Evolutionary conservation across 768 basidiomycete species (phyloP).

Genomic region (Lactarius tabidus): DNA sequence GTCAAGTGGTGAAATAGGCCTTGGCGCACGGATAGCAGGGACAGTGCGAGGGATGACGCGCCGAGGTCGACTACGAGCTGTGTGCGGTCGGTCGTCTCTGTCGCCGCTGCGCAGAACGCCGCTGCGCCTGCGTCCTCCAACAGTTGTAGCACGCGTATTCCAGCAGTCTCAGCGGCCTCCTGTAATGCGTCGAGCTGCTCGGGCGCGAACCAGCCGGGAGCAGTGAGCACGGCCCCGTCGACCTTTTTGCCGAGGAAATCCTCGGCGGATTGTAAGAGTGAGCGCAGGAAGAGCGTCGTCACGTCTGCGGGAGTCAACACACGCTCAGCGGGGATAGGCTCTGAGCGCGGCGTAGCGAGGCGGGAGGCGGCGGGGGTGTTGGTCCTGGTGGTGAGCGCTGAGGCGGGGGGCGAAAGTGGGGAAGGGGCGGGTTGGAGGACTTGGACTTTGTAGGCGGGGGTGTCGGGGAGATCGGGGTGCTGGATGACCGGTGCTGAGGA

Average conservation of each 20-base stretch:
- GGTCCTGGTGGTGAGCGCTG: slow-evolving; percentile 42
- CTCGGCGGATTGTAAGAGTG: slow-evolving; percentile 79
- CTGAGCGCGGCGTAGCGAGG: slow-evolving; percentile 67
- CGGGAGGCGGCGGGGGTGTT: slow-evolving; percentile 65
- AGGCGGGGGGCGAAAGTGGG: slow-evolving; percentile 47
- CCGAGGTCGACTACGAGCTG: slow-evolving; percentile 82
- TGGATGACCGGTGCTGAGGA: slow-evolving; percentile 71
- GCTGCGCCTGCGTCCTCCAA: slow-evolving; percentile 85
- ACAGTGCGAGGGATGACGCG: slow-evolving; percentile 62
- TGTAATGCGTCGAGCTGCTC: slow-evolving; percentile 66
- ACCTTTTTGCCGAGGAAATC: slow-evolving; percentile 85
- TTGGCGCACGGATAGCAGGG: slow-evolving; percentile 68
- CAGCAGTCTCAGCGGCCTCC: slow-evolving; percentile 74
- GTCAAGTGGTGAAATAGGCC: slow-evolving; percentile 68
- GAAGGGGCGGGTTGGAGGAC: slow-evolving; percentile 75
- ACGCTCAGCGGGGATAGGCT: slow-evolving; percentile 61
- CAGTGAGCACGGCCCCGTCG: slow-evolving; percentile 76
- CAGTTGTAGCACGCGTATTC: slow-evolving; percentile 78
- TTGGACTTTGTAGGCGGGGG: slow-evolving; percentile 80
- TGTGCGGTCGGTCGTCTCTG: slow-evolving; percentile 60
- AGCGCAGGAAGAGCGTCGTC: slow-evolving; percentile 78
- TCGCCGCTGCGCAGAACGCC: slow-evolving; percentile 44
- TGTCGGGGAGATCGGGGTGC: slow-evolving; percentile 65
- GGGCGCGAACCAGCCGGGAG: slow-evolving; percentile 71
- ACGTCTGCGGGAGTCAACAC: slow-evolving; percentile 81